Evolutionary conservation across 2,329 filamentous ascomycete species (phyloP).

Genomic region (Paraphaeosphaeria sporulosa): DNA sequence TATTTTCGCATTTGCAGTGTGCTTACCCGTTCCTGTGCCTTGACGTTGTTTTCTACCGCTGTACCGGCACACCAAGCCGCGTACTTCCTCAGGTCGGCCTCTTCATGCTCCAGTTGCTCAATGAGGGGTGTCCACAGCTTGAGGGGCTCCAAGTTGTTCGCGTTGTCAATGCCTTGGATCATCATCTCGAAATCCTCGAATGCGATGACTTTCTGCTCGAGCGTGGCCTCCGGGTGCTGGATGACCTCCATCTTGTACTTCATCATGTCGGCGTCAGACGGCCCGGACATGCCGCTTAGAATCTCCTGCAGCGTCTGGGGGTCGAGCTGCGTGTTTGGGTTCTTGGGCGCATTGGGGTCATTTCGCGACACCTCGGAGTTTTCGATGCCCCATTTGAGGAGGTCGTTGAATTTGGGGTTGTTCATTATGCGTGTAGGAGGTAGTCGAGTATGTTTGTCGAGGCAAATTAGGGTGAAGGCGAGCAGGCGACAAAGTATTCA

Average conservation of each 20-base stretch:
- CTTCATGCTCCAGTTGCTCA: slow-evolving; percentile 69
- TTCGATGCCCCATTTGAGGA: slow-evolving; percentile 80
- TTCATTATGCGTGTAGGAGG: slow-evolving; percentile 48
- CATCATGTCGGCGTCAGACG: slow-evolving; percentile 91
- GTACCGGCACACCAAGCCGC: slow-evolving; percentile 96
- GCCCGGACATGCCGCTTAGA: slow-evolving; percentile 67
- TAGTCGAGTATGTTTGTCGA: neutral
- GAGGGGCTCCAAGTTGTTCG: slow-evolving; percentile 86
- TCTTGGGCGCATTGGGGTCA: slow-evolving; percentile 42
- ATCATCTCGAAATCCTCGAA: slow-evolving; percentile 42
- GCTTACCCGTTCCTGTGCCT: slow-evolving; percentile 76
- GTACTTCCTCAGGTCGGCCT: slow-evolving; percentile 78
- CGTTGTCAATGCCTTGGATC: slow-evolving; percentile 75
- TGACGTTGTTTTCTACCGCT: slow-evolving; percentile 94
- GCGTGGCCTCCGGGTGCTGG: slow-evolving; percentile 19
- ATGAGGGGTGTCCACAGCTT: slow-evolving; percentile 84
- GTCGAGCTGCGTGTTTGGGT: slow-evolving; percentile 60
- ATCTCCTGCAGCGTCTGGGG: slow-evolving; percentile 76
- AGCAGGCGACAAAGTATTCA: slow-evolving; percentile 23
- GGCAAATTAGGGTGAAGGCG: slow-evolving; percentile 11
- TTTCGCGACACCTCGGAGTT: slow-evolving; percentile 61
- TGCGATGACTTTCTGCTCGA: slow-evolving; percentile 64
- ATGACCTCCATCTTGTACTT: slow-evolving; percentile 81
- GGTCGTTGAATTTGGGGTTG: slow-evolving; percentile 73
- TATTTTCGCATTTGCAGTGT: neutral